Evolutionary conservation across 257 asterid genomes (phyloP), one percentile per base, ranked within the genome.

Genomic region (Fraxinus pennsylvanica): DNA sequence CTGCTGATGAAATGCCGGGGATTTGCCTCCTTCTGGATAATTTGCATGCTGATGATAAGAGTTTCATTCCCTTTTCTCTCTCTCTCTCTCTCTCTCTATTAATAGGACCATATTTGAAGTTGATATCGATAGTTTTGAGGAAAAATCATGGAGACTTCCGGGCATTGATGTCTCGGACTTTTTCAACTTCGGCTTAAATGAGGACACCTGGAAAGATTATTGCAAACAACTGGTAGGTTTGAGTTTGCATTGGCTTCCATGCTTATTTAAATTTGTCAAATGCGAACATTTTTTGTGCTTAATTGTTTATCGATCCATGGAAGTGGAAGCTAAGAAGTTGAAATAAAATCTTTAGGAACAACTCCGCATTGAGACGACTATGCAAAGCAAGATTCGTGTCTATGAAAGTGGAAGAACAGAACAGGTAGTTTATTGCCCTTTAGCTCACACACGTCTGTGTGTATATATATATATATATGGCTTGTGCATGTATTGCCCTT

Each of bases 91-190:
- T 59, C 12, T 33, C 13, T 67, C 63, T 36, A 50, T 43, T 81
- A 43, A 10, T 90, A 96, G 99, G 98, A 96, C 98, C 77, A 89
- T 96, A 85, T 96, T 96, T 85, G 99, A 96, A 86, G 98, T 93
- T 88, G 98, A 96, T 82, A 96, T 96, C 76, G 97, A 96, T 83
- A 79, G 92, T 82, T 93, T 96, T 82, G 99, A 96, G 84, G 99
- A 92, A 84, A 96, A 91, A 84, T 96, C 99, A 74, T 96, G 99
- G 99, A 92, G 82, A 83, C 91, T 91, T 77, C 92, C 91, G 1
- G 95, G 93, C 66, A 87, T 93, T 71, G 96, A 96, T 52, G 38
- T 87, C 9, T 89, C 98, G 14, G 97, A 92, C 87, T 96, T 91
- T 80, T 96, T 96, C 88, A 96, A 96, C 93, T 96, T 96, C 50